Evolutionary conservation across 306 rosid species (phyloP), one percentile per base, ranked within the genome.

Genomic region (Hippophae tibetana): DNA sequence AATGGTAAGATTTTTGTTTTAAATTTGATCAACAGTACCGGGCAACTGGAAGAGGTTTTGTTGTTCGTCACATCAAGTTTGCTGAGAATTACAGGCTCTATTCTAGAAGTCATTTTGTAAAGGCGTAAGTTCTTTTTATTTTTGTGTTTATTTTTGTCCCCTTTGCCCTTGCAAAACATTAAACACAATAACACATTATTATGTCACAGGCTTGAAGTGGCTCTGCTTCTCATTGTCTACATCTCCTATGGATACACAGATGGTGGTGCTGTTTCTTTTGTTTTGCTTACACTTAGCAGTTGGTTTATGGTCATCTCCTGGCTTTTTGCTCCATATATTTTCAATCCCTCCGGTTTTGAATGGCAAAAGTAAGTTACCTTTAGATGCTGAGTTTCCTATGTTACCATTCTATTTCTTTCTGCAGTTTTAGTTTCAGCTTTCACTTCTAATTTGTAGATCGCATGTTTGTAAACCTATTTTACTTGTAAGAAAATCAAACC

Each of bases 241-340:
- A 82, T 92, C 10, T 84, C 88, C 58, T 88, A 92, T 58, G 99
- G 88, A 67, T 82, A 80, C 60, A 74, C 83, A 6, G 68, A 71
- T 65, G 95, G 95, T 65, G 99, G 99, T 61, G 85, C 96, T 67
- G 84, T 77, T 65, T 76, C 99, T 13, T 92, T 72, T 73, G 52
- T 85, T 75, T 73, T 92, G 79, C 66, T 88, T 50, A 92, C 99
- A 62, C 43, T 92, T 7, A 92, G 99, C 80, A 92, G 99, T 80
- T 92, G 99, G 99, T 92, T 92, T 89, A 86, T 92, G 52, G 99
- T 88, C 74, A 73, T 92, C 76, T 92, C 99, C 52, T 92, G 99
- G 99, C 92, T 92, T 68, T 92, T 87, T 42, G 98, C 96, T 47
- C 98, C 98, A 10, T 92, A 92, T 70, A 87, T 92, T 78, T 92